phyloP scores from a whole-genome alignment of 441 rosid genomes.

The Melastoma candidum region DNA sequence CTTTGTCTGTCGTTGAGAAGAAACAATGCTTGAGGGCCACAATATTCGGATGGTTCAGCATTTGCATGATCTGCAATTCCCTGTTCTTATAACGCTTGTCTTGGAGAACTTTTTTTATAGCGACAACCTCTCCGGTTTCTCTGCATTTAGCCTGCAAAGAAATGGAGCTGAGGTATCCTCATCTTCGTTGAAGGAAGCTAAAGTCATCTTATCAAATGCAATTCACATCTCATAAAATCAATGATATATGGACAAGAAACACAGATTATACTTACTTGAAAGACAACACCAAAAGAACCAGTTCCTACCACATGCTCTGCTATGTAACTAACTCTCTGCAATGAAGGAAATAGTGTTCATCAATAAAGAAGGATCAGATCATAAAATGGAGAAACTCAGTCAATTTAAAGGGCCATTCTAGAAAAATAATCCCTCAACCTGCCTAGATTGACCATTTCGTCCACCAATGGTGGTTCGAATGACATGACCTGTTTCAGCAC shows the following conservation, averaged over 20 bases:
- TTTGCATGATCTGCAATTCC: constrained; percentile 94
- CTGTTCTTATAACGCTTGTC: constrained; percentile 97
- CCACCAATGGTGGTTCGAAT: constrained; percentile 79
- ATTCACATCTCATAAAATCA: neutral
- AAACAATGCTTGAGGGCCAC: constrained; percentile 84
- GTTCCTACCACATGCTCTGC: constrained; percentile 96
- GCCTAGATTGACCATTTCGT: constrained; percentile 84
- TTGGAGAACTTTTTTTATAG: constrained; percentile 96
- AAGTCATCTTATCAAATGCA: neutral
- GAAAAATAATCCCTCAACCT: constrained; percentile 37
- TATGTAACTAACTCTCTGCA: constrained; percentile 80
- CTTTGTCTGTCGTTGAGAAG: constrained; percentile 89
- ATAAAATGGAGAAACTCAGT: too few relatives aligned
- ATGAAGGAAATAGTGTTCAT: constrained; percentile 17
- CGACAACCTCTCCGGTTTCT: constrained; percentile 92
- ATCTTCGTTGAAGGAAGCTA: neutral
- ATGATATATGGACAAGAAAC: neutral
- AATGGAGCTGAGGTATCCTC: constrained; percentile 16
- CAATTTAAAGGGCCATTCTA: neutral
- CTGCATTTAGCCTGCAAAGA: constrained; percentile 80
- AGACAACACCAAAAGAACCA: constrained; percentile 93
- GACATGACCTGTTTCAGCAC: constrained; percentile 86
- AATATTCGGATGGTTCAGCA: constrained; percentile 94
- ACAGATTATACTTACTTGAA: constrained; percentile 49
- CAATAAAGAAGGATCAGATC: neutral